These are phyloP conservation scores for Agrocybe praecox DNA, from an alignment of 768 basidiomycete species.

Conservation along the genomic window DNA sequence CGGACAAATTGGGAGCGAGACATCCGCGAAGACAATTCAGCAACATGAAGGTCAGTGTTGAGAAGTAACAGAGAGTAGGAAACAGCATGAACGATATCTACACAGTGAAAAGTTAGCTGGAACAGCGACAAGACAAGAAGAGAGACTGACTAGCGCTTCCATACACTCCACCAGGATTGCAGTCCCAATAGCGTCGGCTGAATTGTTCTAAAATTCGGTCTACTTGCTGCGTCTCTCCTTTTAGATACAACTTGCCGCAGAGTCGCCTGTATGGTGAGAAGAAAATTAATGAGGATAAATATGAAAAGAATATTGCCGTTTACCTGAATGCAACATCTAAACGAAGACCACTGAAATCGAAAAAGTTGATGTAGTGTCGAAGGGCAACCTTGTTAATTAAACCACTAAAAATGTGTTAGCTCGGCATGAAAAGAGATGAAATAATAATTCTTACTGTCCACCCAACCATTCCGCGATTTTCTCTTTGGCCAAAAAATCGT, in stretches of 20 bases:
- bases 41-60: conserved; percentile 97
- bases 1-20: conserved; percentile 89
- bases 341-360: conserved; percentile 82
- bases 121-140: conserved; percentile 2
- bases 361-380: conserved; percentile 81
- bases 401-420: conserved; percentile 46
- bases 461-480: conserved; percentile 98
- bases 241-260: conserved; percentile 90
- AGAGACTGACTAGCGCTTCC: conserved; percentile 77
- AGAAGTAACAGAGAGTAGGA: conserved; percentile 91
- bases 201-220: conserved; percentile 96
- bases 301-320: conserved; percentile 13
- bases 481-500: conserved; percentile 79
- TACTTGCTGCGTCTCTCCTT: conserved; percentile 97
- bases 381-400: conserved; percentile 75
- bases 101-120: conserved; percentile 5
- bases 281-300: not conserved
- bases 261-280: conserved; percentile 57
- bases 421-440: conserved; percentile 9
- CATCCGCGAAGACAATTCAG: conserved; percentile 88
- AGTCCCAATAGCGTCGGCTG: conserved; percentile 88
- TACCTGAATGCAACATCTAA: conserved; percentile 92
- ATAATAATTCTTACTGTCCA: conserved; percentile 69
- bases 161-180: conserved; percentile 81
- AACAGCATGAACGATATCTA: conserved; percentile 94